Conservation (phyloP, 2,329 filamentous ascomycete species). For the Colletotrichum musicola region DNA sequence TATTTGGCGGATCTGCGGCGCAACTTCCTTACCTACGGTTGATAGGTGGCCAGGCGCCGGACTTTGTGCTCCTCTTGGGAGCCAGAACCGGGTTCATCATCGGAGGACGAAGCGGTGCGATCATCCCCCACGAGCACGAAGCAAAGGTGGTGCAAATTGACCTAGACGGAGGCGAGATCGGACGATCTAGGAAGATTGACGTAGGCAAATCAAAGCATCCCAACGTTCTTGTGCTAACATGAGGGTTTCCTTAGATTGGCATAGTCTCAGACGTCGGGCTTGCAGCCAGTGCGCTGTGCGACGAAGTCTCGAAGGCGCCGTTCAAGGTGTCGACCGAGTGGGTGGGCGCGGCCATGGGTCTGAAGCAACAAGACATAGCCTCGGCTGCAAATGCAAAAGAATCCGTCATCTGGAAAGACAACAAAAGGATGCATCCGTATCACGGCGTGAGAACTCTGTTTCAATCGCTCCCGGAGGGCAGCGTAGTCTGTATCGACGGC, state of each 20-base stretch:
- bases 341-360: neutral
- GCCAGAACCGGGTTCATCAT: slow-evolving; percentile 22
- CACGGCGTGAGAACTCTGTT: slow-evolving; percentile 15
- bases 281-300: neutral
- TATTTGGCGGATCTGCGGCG: slow-evolving; percentile 14
- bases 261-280: slow-evolving; percentile 24
- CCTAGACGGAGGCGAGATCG: slow-evolving; percentile 20
- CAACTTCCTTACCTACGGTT: slow-evolving; percentile 14
- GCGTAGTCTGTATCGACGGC: slow-evolving; percentile 18
- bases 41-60: slow-evolving; percentile 7
- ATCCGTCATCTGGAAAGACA: neutral
- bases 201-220: neutral
- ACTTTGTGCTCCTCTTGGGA: slow-evolving; percentile 24
- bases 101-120: slow-evolving; percentile 11
- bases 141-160: slow-evolving; percentile 25
- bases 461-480: slow-evolving; percentile 5
- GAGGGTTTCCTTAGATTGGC: neutral
- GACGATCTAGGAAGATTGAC: slow-evolving; percentile 19
- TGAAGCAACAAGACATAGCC: neutral
- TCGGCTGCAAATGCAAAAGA: neutral
- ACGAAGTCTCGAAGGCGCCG: neutral
- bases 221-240: neutral
- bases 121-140: slow-evolving; percentile 16
- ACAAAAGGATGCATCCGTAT: slow-evolving; percentile 18
- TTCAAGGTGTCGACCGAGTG: neutral